phyloP scores from a whole-genome alignment of 495 filamentous ascomycete species.

The Trichocladium uniseriatum region DNA sequence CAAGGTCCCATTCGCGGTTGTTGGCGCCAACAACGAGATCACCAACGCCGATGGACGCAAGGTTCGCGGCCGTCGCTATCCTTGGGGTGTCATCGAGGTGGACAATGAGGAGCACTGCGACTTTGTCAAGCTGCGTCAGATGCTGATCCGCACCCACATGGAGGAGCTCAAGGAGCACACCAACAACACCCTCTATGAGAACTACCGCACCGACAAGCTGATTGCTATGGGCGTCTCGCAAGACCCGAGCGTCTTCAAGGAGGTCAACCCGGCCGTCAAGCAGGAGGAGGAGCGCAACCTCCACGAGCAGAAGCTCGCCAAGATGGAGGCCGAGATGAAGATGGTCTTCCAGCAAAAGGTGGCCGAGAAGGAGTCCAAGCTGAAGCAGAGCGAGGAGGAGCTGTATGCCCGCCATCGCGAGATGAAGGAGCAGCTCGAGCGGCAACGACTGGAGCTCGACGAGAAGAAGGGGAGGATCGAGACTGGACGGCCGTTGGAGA shows the following conservation, averaged over 20 bases:
- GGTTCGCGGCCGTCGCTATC: constrained; percentile 92
- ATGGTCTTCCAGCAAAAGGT: constrained; percentile 99
- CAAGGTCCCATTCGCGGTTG: constrained; percentile 96
- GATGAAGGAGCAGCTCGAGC: constrained; percentile 98
- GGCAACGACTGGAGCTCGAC: constrained; percentile 86
- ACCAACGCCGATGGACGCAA: constrained; percentile 84
- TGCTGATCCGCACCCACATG: constrained; percentile 99
- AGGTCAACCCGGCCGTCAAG: constrained; percentile 99
- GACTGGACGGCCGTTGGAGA: constrained; percentile 87
- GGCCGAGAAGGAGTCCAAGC: constrained; percentile 96
- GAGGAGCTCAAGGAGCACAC: constrained; percentile 99
- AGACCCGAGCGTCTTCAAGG: constrained; percentile 98
- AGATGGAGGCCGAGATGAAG: constrained; percentile 99
- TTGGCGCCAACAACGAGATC: constrained; percentile 91
- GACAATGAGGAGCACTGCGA: constrained; percentile 99
- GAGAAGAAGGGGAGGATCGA: constrained; percentile 95
- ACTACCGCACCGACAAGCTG: constrained; percentile 98
- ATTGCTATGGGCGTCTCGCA: constrained; percentile 96
- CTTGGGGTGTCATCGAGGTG: constrained; percentile 97
- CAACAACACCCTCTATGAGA: constrained; percentile 97
- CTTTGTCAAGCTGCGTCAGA: constrained; percentile 98
- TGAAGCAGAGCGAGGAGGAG: constrained; percentile 98
- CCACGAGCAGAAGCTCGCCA: constrained; percentile 98
- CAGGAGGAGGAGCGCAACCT: constrained; percentile 96
- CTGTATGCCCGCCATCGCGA: constrained; percentile 93